These are phyloP conservation scores for Trametes versicolor DNA, from an alignment of 1,284 basidiomycete species.

Conservation along the genomic window DNA sequence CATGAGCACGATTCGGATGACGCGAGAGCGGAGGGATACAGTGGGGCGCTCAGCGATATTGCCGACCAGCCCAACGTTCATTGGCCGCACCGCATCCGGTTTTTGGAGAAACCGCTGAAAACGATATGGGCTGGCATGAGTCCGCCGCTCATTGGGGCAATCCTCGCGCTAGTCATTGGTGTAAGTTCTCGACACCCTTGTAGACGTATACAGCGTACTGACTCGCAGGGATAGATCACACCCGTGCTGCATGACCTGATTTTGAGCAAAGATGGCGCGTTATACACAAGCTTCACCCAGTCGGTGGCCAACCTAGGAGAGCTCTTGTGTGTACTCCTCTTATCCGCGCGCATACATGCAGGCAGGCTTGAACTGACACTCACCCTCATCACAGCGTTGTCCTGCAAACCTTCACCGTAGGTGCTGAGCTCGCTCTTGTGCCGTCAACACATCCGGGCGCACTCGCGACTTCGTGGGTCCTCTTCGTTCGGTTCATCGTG, in stretches of 20 bases:
- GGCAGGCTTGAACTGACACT: not conserved
- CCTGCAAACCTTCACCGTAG: slow-evolving; percentile 45
- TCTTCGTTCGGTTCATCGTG: slow-evolving; percentile 43
- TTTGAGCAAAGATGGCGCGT: slow-evolving; percentile 37
- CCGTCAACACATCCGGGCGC: slow-evolving; percentile 36
- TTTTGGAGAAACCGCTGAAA: slow-evolving; percentile 39
- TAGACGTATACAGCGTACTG: not conserved
- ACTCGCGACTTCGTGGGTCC: slow-evolving; percentile 38
- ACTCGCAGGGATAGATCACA: slow-evolving; percentile 34
- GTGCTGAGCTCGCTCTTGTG: slow-evolving; percentile 44
- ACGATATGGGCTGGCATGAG: slow-evolving; percentile 34
- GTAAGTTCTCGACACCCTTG: slow-evolving; percentile 27
- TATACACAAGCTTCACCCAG: slow-evolving; percentile 43
- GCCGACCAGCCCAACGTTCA: slow-evolving; percentile 39
- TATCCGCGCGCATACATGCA: not conserved
- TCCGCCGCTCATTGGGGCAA: slow-evolving; percentile 43
- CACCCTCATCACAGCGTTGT: slow-evolving; percentile 35
- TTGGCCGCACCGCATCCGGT: slow-evolving; percentile 35
- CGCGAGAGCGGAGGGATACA: slow-evolving; percentile 17
- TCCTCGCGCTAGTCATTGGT: slow-evolving; percentile 44
- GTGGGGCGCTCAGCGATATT: slow-evolving; percentile 37
- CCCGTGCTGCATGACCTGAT: slow-evolving; percentile 39
- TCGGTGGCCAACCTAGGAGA: slow-evolving; percentile 43
- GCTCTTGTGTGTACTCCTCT: slow-evolving; percentile 39
- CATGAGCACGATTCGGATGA: slow-evolving; percentile 23